Conservation (phyloP, 352 stramenopile species). For the Phytophthora quininea region DNA sequence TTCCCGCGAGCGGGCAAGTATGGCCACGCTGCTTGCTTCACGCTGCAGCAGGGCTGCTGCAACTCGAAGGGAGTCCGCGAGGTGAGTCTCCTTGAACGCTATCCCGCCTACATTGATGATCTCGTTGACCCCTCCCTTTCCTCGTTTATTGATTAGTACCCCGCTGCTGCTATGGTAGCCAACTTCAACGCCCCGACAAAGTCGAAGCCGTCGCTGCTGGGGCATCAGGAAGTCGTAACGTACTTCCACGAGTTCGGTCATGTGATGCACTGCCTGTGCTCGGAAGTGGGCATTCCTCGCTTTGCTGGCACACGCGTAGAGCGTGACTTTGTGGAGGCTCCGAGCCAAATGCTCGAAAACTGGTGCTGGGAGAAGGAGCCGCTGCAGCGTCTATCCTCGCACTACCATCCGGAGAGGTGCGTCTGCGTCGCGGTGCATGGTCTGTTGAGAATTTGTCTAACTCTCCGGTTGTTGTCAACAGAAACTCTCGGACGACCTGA, state of each 20-base stretch:
- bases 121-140: constrained; percentile 18
- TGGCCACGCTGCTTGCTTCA: constrained; percentile 89
- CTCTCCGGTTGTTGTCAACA: constrained; percentile 26
- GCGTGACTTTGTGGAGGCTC: constrained; percentile 91
- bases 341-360: constrained; percentile 92
- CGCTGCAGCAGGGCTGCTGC: constrained; percentile 79
- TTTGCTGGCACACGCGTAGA: constrained; percentile 83
- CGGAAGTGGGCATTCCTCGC: constrained; percentile 75
- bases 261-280: constrained; percentile 92
- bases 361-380: constrained; percentile 91
- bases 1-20: constrained; percentile 89
- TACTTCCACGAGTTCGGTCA: constrained; percentile 92
- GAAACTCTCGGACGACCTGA: constrained; percentile 83
- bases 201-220: constrained; percentile 78
- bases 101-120: not conserved
- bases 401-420: constrained; percentile 76
- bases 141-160: constrained; percentile 31
- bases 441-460: constrained; percentile 2
- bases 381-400: constrained; percentile 84
- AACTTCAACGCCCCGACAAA: constrained; percentile 89
- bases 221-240: constrained; percentile 88
- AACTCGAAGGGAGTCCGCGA: constrained; percentile 66
- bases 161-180: constrained; percentile 89
- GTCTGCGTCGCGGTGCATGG: not conserved
- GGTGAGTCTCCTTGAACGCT: constrained; percentile 21